Base-by-base conservation (phyloP, 352 stramenopile genomes). In the Globisporangium ultimum region DNA sequence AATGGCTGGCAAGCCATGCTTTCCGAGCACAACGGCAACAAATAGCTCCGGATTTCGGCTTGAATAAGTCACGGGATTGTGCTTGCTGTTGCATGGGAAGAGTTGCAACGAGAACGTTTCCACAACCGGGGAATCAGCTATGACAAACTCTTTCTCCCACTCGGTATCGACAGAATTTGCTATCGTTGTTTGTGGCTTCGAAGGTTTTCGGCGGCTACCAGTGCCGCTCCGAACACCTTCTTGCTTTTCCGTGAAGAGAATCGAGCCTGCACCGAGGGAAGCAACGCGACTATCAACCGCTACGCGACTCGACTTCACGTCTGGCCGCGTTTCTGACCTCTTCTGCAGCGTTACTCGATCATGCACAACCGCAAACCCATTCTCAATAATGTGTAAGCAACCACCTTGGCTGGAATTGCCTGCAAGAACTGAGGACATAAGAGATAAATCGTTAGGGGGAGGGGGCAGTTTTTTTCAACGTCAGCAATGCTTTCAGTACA, bases 121-220 rank as follows among this genome's bases (percentile, higher is more conserved):
- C 4, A 85, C 71, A 8, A 66, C 45, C 0, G 75, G 75, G 2
- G 75, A 80, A 32, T 85, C 75, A 15, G 67, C 72, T 10, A 78
- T 53, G 20, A 68, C 61, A 40, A 76, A 85, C 40, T 80, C 61
- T 15, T 41, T 63, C 7, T 41, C 57, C 24, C 11, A 48, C 34
- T 45, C 43, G 5, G 34, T 6, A 34, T n/a, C 38, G 13, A 11
- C 15, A 20, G 15, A n/a, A 36, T 7, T 45, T 10, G 10, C 6
- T 8, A 2, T 40, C 0, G 11, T 17, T 10, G 47, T 11, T 36
- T 28, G 18, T 18, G 53, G 42, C 15, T 24, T 48, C 20, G 36
- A 52, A 1, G 42, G 46, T 8, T 40, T 50, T 55, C n/a, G 38
- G 20, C 20, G 38, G 47, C 13, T 52, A 0, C 15, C 41, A 12